Evolutionary conservation across 2,329 filamentous ascomycete genomes (phyloP), one percentile per base, ranked within the genome.

Genomic region (Emericellopsis cladophorae): DNA sequence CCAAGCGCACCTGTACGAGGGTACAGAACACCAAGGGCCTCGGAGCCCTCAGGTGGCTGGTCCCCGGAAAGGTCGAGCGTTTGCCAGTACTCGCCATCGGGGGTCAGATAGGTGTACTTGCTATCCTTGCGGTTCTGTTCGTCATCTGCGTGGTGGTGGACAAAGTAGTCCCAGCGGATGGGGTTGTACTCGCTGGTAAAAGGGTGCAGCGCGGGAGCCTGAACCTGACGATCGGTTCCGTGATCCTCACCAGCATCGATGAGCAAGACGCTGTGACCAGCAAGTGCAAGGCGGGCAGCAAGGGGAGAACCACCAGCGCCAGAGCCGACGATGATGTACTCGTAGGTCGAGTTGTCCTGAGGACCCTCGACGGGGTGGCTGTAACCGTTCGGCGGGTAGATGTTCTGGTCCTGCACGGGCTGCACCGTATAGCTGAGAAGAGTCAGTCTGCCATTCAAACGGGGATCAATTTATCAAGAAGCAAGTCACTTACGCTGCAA

Each of bases 241-340:
- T 77, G 66, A 47, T 81, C 76, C 42, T 75, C 70, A 37, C 75
- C 76, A 7, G 75, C 76, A 48, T 81, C 76, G 40, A 81, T 67
- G 9, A 81, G 62, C 7, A 81, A 66, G 4, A 72, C 73, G 48
- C 67, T 73, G 59, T 72, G 67, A 33, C 76, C 76, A 16, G 72
- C 73, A 29, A 74, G 56, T 7, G 76, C 76, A 21, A 81, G 65
- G 31, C 74, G 66, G 7, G 70, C 68, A 3, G 76, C 74, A 6
- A 79, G 51, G 18, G 76, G 74, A 9, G 69, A 73, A 43, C 76
- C 75, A 29, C 76, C 76, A 2, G 75, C 65, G 2, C 75, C 75
- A n/a, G 71, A 74, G 14, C 76, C 76, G 14, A 80, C 73, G 16
- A 80, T 65, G 23, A 80, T 66, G 60, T 78, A 81, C 49, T 80